Evolutionary conservation across 2,329 filamentous ascomycete species (phyloP).

Genomic region (Aspergillus fructus): DNA sequence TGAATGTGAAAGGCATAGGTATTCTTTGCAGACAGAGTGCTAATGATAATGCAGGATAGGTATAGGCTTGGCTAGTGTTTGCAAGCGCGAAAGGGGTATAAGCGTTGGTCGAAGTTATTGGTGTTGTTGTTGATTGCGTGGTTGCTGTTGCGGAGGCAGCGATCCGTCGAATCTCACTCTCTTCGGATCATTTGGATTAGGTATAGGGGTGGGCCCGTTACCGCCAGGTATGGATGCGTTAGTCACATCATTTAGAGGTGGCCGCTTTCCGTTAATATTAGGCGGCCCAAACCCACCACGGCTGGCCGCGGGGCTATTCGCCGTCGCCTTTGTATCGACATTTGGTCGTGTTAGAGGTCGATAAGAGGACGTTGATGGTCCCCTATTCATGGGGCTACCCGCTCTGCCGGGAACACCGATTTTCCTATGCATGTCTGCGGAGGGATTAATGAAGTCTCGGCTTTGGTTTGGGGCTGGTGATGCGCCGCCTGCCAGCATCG

Average conservation of each 20-base stretch:
- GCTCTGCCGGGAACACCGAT: conserved; percentile 34
- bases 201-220: conserved; percentile 23
- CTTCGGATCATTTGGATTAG: conserved; percentile 32
- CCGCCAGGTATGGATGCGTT: conserved; percentile 32
- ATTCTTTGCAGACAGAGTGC: neutral
- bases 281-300: conserved; percentile 23
- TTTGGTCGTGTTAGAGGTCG: conserved; percentile 47
- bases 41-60: neutral
- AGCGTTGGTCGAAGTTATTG: neutral
- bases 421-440: conserved; percentile 34
- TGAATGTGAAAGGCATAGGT: neutral
- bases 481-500: conserved; percentile 30
- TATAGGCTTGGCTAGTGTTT: neutral
- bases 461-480: conserved; percentile 33
- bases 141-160: conserved; percentile 15
- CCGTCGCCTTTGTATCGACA: conserved; percentile 26
- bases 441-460: conserved; percentile 38
- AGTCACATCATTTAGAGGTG: conserved; percentile 47
- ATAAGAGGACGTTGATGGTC: conserved; percentile 40
- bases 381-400: conserved; percentile 34
- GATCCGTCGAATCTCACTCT: conserved; percentile 28
- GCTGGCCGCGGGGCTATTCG: conserved; percentile 20
- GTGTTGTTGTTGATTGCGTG: conserved; percentile 18
- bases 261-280: conserved; percentile 42
- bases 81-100: neutral